Base-by-base conservation (phyloP, 1,139 yeast genomes). In the Neolecta irregularis region DNA sequence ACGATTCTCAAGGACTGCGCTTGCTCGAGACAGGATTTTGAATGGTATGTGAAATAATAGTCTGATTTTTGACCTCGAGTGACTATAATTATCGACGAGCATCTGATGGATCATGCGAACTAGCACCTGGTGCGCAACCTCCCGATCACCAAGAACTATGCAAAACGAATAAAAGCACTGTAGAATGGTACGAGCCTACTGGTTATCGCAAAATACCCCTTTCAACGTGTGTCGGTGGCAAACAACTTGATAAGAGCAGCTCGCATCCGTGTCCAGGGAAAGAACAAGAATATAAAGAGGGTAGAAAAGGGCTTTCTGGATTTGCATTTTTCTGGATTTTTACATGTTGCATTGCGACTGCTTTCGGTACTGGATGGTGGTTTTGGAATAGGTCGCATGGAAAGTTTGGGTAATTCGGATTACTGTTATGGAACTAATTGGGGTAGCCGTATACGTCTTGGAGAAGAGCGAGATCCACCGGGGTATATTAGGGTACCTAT, bases 221-320 rank as follows among this genome's bases (percentile, higher is more conserved):
- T 43, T 72, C 81, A 16, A 76, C 88, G 0, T 80, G 93, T 54
- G 61, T 61, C 34, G 85, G 79, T 6, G 93, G 93, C 1, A 52
- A 64, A 38, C 62, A 62, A 41, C 67, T 79, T 42, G 96, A 80
- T 50, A 63, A 67, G 12, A 67, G 72, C 58, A 61, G 61, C n/a
- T 66, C 78, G 3, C 65, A 66, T 40, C 67, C 88, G 19, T 88
- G 99, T 56, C 96, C 98, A 2, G 96, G 96, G 2, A 78, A 74
- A 48, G 72, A 75, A 45, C 55, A 59, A 12, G 76, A 80, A 47
- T 83, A 71, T 52, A 58, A 67, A 33, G 60, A 66, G 38, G 69
- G 73, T 43, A 72, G 78, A 18, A 62, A 65, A 28, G 72, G 74
- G 5, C 49, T 56, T 16, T 64, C 61, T n/a, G 76, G 78, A 1